Base-by-base conservation (phyloP, 2,329 filamentous ascomycete species). In the Myotisia sp. region DNA sequence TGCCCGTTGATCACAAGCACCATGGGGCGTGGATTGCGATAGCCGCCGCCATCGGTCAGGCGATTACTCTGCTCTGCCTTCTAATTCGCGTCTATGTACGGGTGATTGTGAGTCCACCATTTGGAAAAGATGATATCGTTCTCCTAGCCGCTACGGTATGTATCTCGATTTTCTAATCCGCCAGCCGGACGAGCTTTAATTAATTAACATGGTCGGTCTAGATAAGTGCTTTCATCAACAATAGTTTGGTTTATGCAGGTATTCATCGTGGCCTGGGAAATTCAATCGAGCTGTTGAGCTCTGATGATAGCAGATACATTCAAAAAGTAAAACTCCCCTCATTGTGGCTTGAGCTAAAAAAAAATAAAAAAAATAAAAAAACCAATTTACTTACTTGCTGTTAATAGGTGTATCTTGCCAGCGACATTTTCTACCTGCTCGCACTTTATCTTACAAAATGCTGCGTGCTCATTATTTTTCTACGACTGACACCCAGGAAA, bases 401-500 rank as follows among this genome's bases (percentile, higher is more conserved):
- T n/a, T n/a, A n/a, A 50, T 44, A 47, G 17, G 42, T 57, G 23
- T 59, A 24, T 24, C 14, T 58, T 35, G 46, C 53, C 23, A 53
- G 53, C 43, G 54, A 67, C 38, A 44, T 64, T n/a, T 48, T 67
- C 36, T 61, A 58, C 33, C 41, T 67, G 29, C 27, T 61, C 20
- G 51, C 55, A 1, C 41, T 65, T 12, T 63, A 58, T 40, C 48
- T 64, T n/a, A 60, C 57, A 10, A 62, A 63, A 42, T 50, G 47
- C 37, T 54, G 54, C n/a, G 48, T 63, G 23, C 50, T 58, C 6
- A 51, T 59, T 10, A 55, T 67, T 9, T 58, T 64, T 34, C 47
- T 62, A n/a, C 62, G 63, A 3, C 49, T 67, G n/a, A 62, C 62
- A 3, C 61, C 61, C 5, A 52, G 60, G 17, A 56, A 54, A 33